Base-by-base conservation (phyloP, 75 land plant species). In the Pinus tabuliformis region DNA sequence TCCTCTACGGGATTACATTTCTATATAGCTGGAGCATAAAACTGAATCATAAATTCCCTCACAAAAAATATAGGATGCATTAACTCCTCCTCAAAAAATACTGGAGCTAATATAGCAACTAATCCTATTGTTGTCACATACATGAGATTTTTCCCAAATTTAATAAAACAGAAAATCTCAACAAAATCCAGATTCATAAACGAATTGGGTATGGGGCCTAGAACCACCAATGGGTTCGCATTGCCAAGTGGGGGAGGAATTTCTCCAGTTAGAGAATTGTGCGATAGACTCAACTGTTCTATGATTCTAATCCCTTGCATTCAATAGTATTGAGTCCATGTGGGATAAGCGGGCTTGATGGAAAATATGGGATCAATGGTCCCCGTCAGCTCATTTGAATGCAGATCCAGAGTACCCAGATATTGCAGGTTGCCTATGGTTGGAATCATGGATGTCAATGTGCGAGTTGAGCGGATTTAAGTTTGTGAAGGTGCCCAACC, bases 341-440 rank as follows among this genome's bases (percentile, higher is more conserved):
- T 70, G 7, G 45, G 3, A 39, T 63, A 81, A 16, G 36, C 45
- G 59, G n/a, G 57, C 18, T 70, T 33, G 9, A 82, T 60, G 54
- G 54, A 8, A 52, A 82, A 78, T 17, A 82, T 59, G 57, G 52
- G 73, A 26, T 65, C n/a, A 52, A 78, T 59, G 24, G 73, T 30
- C 20, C 84, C 84, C n/a, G 77, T 60, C 45, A 83, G 30, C 68
- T 62, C 61, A 58, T 83, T 83, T 56, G 84, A 78, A 61, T 78
- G 84, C 3, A 83, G 84, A 76, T 83, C 84, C 15, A 83, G 70
- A 22, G 72, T 70, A 22, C 74, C 84, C 77, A 83, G 60, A 5
- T 62, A 59, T 16, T 70, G 65, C 73, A 83, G 75, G n/a, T 61
- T 75, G 42, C 56, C 56, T 15, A 83, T 59, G 2, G 18, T 52